Base-by-base conservation (phyloP, 306 rosid genomes). In the Oemleria cerasiformis region DNA sequence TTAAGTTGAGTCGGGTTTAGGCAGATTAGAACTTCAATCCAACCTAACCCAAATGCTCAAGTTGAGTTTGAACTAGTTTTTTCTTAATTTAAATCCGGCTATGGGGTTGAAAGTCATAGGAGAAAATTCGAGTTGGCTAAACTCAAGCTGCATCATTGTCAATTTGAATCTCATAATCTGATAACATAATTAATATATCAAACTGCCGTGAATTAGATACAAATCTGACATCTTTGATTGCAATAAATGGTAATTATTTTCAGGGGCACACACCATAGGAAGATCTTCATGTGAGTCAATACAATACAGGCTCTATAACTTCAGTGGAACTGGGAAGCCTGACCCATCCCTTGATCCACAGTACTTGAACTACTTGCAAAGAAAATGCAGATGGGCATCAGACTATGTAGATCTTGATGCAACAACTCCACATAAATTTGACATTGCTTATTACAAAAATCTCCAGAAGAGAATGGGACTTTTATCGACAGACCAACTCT, bases 191-290 rank as follows among this genome's bases (percentile, higher is more conserved):
- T 7, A 50, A 14, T 2, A 50, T 17, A 21, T 17, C n/a, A 17
- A 7, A 0, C 38, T 51, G 0, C 49, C 21, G n/a, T 9, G 20
- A 41, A 69, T 16, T 6, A 60, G 20, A 59, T 14, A 61, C 20
- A 13, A 30, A 59, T 59, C 43, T 15, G 41, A 17, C n/a, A 41
- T 36, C 49, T 5, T 44, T 64, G 0, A 19, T 40, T 42, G 20
- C 36, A 36, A 65, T 38, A 6, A 40, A 9, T 16, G 42, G 54
- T 56, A 41, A 21, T 54, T 21, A 12, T 74, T 25, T 54, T 67
- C 10, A 90, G 97, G 97, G 40, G 93, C 98, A 25, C 98, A 90
- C 70, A 93, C 96, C n/a, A 87, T 87, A 60, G 97, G 98, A 69
- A 87, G 93, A 63, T 66, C 86, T 6, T 78, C 93, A 4, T 93